Percentiles rank a stretch among this genome's conserved stretches.
Conservation (phyloP, 768 basidiomycete genomes). For the Suillus subalutaceus region DNA sequence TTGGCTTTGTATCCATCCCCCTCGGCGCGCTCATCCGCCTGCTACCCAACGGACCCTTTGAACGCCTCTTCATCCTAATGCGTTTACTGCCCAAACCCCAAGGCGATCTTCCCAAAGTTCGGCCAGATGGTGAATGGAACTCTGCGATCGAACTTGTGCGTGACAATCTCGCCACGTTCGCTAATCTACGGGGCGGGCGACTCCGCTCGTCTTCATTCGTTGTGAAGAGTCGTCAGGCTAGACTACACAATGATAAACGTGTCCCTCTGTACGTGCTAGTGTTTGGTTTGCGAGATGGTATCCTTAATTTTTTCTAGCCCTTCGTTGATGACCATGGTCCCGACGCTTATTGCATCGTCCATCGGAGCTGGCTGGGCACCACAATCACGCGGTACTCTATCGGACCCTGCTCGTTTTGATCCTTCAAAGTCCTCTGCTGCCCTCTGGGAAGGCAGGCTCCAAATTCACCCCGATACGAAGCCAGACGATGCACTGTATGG, state of each 20-base stretch:
- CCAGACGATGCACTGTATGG: conserved; percentile 57
- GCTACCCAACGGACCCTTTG: conserved; percentile 81
- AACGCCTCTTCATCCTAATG: conserved; percentile 55
- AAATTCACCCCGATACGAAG: conserved; percentile 85
- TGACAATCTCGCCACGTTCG: conserved; percentile 85
- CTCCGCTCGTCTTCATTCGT: conserved; percentile 85
- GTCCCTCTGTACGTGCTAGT: conserved; percentile 48
- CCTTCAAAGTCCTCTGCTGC: conserved; percentile 83
- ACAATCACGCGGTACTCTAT: conserved; percentile 57
- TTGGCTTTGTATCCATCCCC: conserved; percentile 87
- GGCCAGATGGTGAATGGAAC: conserved; percentile 70
- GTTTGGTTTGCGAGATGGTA: conserved; percentile 16
- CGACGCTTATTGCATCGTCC: conserved; percentile 71
- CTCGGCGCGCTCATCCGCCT: conserved; percentile 81
- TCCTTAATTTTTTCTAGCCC: conserved; percentile 51
- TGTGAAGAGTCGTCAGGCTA: conserved; percentile 72
- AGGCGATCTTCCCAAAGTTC: conserved; percentile 58
- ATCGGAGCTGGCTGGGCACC: conserved; percentile 70
- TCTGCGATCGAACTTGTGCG: conserved; percentile 80
- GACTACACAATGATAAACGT: conserved; percentile 50
- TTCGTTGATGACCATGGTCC: conserved; percentile 76
- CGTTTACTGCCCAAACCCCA: conserved; percentile 67
- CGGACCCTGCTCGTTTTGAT: conserved; percentile 75
- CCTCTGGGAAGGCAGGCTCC: conserved; percentile 82
- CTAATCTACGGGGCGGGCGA: conserved; percentile 86